Base-by-base conservation (phyloP, 1,284 basidiomycete genomes). In the Rhizoctonia solani region DNA sequence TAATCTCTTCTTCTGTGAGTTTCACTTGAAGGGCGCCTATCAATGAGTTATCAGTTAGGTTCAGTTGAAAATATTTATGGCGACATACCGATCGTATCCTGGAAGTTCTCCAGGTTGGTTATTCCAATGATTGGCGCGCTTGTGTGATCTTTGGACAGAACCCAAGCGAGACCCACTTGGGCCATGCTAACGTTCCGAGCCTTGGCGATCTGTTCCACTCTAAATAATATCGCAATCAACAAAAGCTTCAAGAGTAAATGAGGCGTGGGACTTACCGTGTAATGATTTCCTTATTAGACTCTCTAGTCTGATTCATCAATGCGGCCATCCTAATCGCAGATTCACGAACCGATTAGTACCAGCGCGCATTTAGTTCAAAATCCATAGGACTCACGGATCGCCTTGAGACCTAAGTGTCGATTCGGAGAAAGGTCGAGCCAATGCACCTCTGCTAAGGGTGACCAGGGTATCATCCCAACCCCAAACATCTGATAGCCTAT, bases 171-270 rank as follows among this genome's bases (percentile, higher is more conserved):
- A 5, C 30, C 42, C 8, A 66, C 37, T 34, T 58, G 54, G 11
- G 52, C 53, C 50, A 66, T 74, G 74, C 70, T 71, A 69, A 54
- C 69, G 67, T 69, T 72, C 70, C 2, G 68, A 13, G 68, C 61
- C 30, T 70, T 70, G 1, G 72, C 61, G 19, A 74, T 47, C 25
- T 54, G 65, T 30, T 72, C 67, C 23, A 74, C 72, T 8, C 70
- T 69, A 39, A 39, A 23, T 13, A 14, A 5, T 11, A 14, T 9
- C n/a, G n/a, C n/a, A n/a, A n/a, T n/a, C n/a, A n/a, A n/a, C n/a
- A n/a, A 21, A n/a, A 2, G n/a, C 42, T 27, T 11, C n/a, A 16
- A 11, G 4, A 32, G 46, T 5, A 27, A 8, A 34, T 16, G 14
- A 5, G 29, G n/a, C 9, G 32, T 32, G 8, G 11, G 21, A 13